Conservation (phyloP, 306 rosid species). For the Quercus dentata region DNA sequence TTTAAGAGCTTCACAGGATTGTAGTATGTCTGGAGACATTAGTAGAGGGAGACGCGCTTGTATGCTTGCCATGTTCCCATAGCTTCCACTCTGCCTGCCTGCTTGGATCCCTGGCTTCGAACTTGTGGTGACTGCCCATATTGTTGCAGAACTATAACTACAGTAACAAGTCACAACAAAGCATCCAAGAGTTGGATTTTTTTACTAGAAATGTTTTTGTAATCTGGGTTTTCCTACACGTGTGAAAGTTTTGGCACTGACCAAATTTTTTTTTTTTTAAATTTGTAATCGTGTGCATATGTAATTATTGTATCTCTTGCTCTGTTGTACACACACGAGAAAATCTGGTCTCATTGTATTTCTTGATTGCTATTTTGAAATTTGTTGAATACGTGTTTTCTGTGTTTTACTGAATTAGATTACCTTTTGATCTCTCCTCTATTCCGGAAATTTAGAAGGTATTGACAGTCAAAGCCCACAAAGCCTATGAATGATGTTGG, state of each 20-base stretch:
- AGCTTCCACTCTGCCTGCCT: conserved; percentile 58
- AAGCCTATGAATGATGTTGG: too few relatives aligned
- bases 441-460: too few relatives aligned
- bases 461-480: too few relatives aligned
- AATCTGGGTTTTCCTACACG: not conserved
- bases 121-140: conserved; percentile 77
- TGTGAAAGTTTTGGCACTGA: conserved; percentile 12
- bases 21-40: conserved; percentile 86
- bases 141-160: conserved; percentile 47
- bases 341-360: not conserved
- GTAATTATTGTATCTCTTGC: not conserved
- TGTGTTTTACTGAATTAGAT: not conserved
- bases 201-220: not conserved
- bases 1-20: conserved; percentile 39
- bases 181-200: not conserved
- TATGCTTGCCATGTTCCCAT: conserved; percentile 68
- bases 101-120: conserved; percentile 79
- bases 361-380: not conserved
- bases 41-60: conserved; percentile 51
- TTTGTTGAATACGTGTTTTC: not conserved
- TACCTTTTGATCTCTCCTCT: too few relatives aligned
- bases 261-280: not conserved
- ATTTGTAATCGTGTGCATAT: not conserved
- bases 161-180: conserved; percentile 29
- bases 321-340: not conserved